Conservation (phyloP, 176 grass and related monocot species). For the Musa schizocarpa region DNA sequence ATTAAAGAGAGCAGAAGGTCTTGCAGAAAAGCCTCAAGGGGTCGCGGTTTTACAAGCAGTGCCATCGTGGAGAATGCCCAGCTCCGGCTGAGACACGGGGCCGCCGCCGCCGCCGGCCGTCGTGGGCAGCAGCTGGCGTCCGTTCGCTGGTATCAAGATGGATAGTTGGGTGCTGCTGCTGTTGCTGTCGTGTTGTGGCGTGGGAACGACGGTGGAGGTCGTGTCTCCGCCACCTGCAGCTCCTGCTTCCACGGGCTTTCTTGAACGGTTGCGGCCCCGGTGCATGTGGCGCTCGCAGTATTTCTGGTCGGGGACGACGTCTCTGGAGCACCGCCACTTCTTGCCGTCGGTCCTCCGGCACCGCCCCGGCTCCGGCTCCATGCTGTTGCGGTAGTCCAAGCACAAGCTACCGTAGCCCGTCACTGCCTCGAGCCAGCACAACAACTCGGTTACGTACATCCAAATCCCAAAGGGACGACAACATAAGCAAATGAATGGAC, state of each 20-base stretch:
- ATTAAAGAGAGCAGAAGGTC: background rate
- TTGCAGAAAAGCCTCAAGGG: conserved; percentile 12
- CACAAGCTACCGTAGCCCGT: conserved; percentile 73
- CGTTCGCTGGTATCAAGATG: background rate
- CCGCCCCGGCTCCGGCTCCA: conserved; percentile 86
- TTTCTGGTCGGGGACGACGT: conserved; percentile 77
- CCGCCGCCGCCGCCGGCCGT: background rate
- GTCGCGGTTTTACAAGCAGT: conserved; percentile 18
- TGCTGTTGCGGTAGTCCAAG: conserved; percentile 92
- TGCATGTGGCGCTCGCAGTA: conserved; percentile 99
- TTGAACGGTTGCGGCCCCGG: conserved; percentile 99
- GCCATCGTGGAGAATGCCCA: conserved; percentile 17
- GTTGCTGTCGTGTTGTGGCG: too few species aligned
- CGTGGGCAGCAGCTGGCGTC: background rate
- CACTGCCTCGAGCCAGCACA: conserved; percentile 28
- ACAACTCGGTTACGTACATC: background rate
- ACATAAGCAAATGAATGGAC: background rate
- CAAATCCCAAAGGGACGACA: background rate
- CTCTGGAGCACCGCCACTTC: conserved; percentile 95
- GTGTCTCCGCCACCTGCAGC: background rate
- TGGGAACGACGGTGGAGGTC: background rate
- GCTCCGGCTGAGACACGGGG: conserved; percentile 19
- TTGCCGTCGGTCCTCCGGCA: conserved; percentile 90
- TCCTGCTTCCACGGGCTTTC: conserved; percentile 98
- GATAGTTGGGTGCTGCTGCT: background rate